phyloP scores from a whole-genome alignment of 495 filamentous ascomycete genomes.

The Lasiosphaeria miniovina region DNA sequence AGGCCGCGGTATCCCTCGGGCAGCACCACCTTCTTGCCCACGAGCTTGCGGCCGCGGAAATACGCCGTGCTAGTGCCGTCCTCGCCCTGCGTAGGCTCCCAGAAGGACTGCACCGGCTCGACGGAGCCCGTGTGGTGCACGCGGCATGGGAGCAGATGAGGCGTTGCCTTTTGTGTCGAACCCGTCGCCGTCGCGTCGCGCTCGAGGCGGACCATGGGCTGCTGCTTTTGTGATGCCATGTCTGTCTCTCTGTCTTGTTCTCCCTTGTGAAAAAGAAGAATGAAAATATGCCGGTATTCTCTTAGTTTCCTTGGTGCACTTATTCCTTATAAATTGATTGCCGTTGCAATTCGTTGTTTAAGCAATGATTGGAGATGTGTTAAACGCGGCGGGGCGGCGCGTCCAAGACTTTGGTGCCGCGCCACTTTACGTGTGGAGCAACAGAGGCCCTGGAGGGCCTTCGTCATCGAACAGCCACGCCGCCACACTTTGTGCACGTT shows the following conservation, averaged over 20 bases:
- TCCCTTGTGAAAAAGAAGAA: background rate
- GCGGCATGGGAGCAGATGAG: conserved; percentile 81
- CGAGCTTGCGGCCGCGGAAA: conserved; percentile 80
- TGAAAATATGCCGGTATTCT: background rate
- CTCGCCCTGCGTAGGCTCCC: conserved; percentile 55
- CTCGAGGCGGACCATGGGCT: conserved; percentile 26
- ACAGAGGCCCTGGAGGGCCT: too few relatives aligned
- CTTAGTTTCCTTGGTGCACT: background rate
- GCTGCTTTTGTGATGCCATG: conserved; percentile 24
- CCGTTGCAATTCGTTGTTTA: too few relatives aligned
- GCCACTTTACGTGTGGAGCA: too few relatives aligned
- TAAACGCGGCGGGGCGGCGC: too few relatives aligned
- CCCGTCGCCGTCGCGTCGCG: background rate
- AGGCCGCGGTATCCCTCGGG: conserved; percentile 74
- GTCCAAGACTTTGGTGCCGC: too few relatives aligned
- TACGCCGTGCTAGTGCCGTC: conserved; percentile 58
- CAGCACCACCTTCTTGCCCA: conserved; percentile 62
- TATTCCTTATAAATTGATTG: too few relatives aligned
- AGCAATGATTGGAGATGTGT: too few relatives aligned
- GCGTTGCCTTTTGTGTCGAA: conserved; percentile 46
- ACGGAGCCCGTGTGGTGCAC: conserved; percentile 77
- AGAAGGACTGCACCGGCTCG: conserved; percentile 64
- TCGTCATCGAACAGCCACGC: too few relatives aligned
- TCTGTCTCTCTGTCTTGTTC: background rate
- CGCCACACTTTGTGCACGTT: too few relatives aligned